A percentile compares a stretch with the other conserved stretches of the same genome.
These are phyloP conservation scores for Oryza glumipatula DNA, from an alignment of 176 grass and related monocot genomes.

Conservation along the genomic window DNA sequence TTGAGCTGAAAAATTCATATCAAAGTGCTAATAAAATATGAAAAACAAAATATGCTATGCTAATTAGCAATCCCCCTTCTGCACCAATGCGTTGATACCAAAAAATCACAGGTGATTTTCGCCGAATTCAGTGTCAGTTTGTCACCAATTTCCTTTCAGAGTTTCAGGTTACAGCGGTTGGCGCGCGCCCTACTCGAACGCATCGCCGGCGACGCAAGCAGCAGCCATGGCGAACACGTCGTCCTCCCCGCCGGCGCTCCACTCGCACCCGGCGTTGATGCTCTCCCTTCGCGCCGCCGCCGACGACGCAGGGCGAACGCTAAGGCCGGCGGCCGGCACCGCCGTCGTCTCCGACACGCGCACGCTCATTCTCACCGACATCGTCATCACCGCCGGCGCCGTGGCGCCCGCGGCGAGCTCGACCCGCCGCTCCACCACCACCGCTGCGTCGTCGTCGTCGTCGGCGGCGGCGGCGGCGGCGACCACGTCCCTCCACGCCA, in stretches of 20 bases:
- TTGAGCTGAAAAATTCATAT: no score
- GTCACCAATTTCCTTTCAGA: no score
- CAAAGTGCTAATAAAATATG: no score
- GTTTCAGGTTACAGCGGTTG: not conserved
- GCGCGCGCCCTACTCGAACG: conserved; percentile 24
- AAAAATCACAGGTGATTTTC: no score
- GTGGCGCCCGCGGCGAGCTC: not conserved
- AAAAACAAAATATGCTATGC: no score
- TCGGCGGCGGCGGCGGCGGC: not conserved
- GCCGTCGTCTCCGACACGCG: conserved; percentile 20
- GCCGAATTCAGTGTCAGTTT: not conserved
- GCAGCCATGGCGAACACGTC: conserved; percentile 4
- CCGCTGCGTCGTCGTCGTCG: not conserved
- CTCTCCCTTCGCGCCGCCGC: not conserved
- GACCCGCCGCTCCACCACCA: conserved; percentile 18
- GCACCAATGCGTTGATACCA: no score
- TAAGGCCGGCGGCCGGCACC: not conserved
- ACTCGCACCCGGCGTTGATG: not conserved
- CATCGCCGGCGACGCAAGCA: conserved; percentile 23
- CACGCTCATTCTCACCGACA: conserved; percentile 43
- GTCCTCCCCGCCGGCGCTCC: conserved; percentile 22
- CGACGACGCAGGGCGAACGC: not conserved
- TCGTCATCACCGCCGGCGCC: not conserved
- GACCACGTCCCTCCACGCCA: conserved; percentile 40
- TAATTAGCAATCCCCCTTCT: no score